phyloP scores from a whole-genome alignment of 768 basidiomycete species.

The Inosperma sp. region DNA sequence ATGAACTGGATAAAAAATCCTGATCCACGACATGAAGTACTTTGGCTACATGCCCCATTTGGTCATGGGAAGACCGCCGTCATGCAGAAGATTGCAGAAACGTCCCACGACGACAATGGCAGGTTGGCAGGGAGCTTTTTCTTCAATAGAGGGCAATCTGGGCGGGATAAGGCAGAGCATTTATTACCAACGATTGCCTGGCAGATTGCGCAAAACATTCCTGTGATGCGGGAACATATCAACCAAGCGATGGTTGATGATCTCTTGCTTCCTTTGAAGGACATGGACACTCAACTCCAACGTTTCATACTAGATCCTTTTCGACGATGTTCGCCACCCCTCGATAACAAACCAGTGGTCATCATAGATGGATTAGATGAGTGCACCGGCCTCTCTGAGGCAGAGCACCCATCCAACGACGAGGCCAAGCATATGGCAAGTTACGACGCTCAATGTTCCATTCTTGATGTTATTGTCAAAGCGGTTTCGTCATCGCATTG shows the following conservation, averaged over 20 bases:
- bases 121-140: slow-evolving; percentile 9
- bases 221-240: neutral
- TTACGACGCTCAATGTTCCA: slow-evolving; percentile 7
- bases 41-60: slow-evolving; percentile 21
- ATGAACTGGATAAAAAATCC: slow-evolving; percentile 11
- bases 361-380: no score
- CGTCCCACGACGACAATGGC: neutral
- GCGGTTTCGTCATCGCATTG: neutral
- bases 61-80: slow-evolving; percentile 23
- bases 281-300: no score
- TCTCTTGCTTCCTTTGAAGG: neutral
- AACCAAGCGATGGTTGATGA: neutral
- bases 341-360: no score
- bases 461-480: slow-evolving; percentile 4
- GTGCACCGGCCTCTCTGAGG: slow-evolving; percentile 1
- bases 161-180: neutral
- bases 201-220: neutral
- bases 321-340: no score
- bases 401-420: slow-evolving; percentile 7
- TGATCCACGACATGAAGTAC: neutral
- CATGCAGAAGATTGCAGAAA: slow-evolving; percentile 12
- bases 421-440: slow-evolving; percentile 15
- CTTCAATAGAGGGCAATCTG: slow-evolving; percentile 1
- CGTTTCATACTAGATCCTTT: neutral
- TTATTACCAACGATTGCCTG: slow-evolving; percentile 10